Conservation (phyloP, 306 rosid species). For the Fragaria ananassa region DNA sequence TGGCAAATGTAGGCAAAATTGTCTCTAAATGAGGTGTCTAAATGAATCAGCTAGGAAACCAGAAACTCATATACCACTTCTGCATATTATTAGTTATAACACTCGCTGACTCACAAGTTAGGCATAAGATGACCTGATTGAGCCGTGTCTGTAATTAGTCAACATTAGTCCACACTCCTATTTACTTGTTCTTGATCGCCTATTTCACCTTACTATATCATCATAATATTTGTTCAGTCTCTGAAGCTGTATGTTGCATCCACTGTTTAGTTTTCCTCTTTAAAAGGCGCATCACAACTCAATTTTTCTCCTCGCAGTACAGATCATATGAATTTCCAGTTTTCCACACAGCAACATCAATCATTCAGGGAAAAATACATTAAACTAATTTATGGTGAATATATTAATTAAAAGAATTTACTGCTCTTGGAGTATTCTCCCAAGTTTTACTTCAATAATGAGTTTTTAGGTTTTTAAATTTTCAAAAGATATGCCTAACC, state of each 20-base stretch:
- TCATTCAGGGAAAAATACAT: background rate
- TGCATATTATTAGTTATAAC: background rate
- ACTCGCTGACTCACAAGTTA: background rate
- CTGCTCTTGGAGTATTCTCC: background rate
- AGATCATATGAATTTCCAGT: background rate
- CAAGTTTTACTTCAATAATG: background rate
- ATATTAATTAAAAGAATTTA: too few relatives aligned
- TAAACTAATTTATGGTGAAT: background rate
- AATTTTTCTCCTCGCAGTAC: background rate
- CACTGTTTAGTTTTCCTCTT: background rate
- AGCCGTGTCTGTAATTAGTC: background rate
- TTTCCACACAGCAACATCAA: background rate
- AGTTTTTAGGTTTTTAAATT: background rate
- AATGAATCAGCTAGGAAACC: background rate
- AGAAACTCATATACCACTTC: background rate
- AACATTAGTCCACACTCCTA: background rate
- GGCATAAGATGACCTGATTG: background rate
- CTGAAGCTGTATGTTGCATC: background rate
- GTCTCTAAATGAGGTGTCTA: background rate
- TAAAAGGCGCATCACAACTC: background rate
- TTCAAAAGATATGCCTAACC: background rate
- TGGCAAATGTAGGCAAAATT: background rate
- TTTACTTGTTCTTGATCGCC: slow-evolving; percentile 3
- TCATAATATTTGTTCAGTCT: background rate
- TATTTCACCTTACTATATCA: background rate